Conservation (phyloP, 1,284 basidiomycete species). For the Cryptococcus sp. region DNA sequence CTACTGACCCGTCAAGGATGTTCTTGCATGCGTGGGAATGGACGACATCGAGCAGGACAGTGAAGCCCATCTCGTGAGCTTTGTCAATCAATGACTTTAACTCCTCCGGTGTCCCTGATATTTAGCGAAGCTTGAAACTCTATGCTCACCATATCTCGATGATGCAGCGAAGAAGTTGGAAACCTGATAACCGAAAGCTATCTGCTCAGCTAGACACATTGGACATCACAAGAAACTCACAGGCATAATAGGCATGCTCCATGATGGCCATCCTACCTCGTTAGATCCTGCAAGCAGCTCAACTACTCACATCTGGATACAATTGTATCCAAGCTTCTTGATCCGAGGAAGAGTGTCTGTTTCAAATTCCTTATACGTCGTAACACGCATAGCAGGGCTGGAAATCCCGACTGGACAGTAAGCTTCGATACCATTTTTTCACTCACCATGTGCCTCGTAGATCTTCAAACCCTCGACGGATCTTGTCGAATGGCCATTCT, state of each 20-base stretch:
- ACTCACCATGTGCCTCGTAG: slow-evolving; percentile 80
- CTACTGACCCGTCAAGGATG: slow-evolving; percentile 67
- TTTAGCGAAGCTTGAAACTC: not conserved
- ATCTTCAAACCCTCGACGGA: slow-evolving; percentile 63
- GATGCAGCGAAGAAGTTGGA: slow-evolving; percentile 97
- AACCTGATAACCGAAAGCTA: slow-evolving; percentile 95
- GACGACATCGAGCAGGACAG: slow-evolving; percentile 91
- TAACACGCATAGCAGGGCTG: slow-evolving; percentile 77
- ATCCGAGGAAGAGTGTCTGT: slow-evolving; percentile 79
- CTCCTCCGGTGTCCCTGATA: slow-evolving; percentile 74
- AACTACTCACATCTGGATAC: slow-evolving; percentile 69
- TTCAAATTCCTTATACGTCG: slow-evolving; percentile 95
- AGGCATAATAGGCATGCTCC: slow-evolving; percentile 99
- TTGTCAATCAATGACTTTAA: slow-evolving; percentile 92
- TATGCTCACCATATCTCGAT: slow-evolving; percentile 66
- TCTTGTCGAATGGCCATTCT: slow-evolving; percentile 53
- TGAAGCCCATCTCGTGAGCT: slow-evolving; percentile 87
- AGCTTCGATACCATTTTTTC: not conserved
- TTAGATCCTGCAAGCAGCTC: not conserved
- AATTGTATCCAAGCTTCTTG: slow-evolving; percentile 87
- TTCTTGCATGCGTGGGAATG: slow-evolving; percentile 99
- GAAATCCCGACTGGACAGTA: slow-evolving; percentile 75
- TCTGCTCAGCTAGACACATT: slow-evolving; percentile 5
- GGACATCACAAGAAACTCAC: slow-evolving; percentile 51
- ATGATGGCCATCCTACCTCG: slow-evolving; percentile 75